A percentile compares a stretch with the other conserved stretches of the same genome.
phyloP scores from a whole-genome alignment of 345 rosid genomes.

The Sonneratia alba region DNA sequence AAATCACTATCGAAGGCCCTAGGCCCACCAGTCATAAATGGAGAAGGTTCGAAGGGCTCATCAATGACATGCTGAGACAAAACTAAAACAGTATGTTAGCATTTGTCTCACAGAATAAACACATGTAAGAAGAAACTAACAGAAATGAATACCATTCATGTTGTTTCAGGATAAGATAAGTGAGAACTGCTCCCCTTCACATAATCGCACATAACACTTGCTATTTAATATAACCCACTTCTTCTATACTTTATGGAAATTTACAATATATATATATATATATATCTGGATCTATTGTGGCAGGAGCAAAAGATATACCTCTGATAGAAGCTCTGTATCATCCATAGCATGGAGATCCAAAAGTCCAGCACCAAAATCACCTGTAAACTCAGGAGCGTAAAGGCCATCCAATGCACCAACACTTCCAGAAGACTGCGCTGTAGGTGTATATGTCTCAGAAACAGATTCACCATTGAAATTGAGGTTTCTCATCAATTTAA shows the following conservation, averaged over 20 bases:
- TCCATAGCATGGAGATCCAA: conserved; percentile 98
- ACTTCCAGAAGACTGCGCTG: conserved; percentile 54
- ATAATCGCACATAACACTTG: too few relatives aligned
- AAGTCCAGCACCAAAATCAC: conserved; percentile 98
- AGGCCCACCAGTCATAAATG: conserved; percentile 59
- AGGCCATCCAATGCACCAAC: conserved; percentile 59
- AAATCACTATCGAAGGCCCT: conserved; percentile 65
- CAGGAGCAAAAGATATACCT: conserved; percentile 37
- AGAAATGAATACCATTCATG: too few relatives aligned
- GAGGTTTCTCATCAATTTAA: conserved; percentile 89
- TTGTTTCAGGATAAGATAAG: too few relatives aligned
- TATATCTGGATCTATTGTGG: background rate
- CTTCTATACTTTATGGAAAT: background rate
- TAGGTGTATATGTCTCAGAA: conserved; percentile 60
- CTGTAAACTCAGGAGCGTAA: conserved; percentile 85
- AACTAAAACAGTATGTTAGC: background rate
- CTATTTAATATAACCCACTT: too few relatives aligned
- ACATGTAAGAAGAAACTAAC: background rate
- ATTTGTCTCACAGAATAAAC: background rate
- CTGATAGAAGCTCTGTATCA: conserved; percentile 89
- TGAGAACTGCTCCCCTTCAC: too few relatives aligned
- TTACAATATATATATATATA: too few relatives aligned
- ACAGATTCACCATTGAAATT: conserved; percentile 90
- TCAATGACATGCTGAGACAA: conserved; percentile 71
- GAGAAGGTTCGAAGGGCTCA: conserved; percentile 92